These are phyloP conservation scores for Aspergillus novofumigatus DNA, from an alignment of 2,329 filamentous ascomycete genomes.

Conservation along the genomic window DNA sequence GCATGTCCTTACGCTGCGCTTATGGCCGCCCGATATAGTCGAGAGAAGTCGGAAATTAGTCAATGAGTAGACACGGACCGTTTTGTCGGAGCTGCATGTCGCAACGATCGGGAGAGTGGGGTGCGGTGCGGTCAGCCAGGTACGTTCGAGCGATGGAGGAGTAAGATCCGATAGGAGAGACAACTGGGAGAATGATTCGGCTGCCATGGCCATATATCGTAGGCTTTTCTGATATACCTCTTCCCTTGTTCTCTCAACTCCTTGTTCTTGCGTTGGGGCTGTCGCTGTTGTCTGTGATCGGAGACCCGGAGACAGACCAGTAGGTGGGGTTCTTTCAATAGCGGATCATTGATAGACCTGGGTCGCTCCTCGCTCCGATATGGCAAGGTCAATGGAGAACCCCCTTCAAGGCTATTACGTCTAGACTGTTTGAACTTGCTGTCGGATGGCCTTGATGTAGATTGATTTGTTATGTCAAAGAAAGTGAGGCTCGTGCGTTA, in stretches of 20 bases:
- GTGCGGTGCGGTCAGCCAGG: slow-evolving; percentile 83
- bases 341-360: neutral
- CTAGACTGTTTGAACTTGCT: neutral
- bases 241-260: neutral
- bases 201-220: neutral
- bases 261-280: neutral
- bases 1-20: slow-evolving; percentile 77
- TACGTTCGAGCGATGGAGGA: slow-evolving; percentile 56
- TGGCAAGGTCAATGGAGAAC: neutral
- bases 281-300: neutral
- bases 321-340: neutral
- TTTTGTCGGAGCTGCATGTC: slow-evolving; percentile 80
- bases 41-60: slow-evolving; percentile 74
- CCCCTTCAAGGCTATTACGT: too few species aligned
- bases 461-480: neutral
- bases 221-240: neutral
- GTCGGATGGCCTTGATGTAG: neutral
- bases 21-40: slow-evolving; percentile 79
- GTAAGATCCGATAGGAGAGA: slow-evolving; percentile 49
- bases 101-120: slow-evolving; percentile 83
- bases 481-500: neutral
- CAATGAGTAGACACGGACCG: slow-evolving; percentile 85
- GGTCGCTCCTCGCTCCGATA: neutral
- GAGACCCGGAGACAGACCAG: neutral
- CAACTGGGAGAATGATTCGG: slow-evolving; percentile 20